Conservation (phyloP, 257 asterid species). For the Solanum acaule region DNA sequence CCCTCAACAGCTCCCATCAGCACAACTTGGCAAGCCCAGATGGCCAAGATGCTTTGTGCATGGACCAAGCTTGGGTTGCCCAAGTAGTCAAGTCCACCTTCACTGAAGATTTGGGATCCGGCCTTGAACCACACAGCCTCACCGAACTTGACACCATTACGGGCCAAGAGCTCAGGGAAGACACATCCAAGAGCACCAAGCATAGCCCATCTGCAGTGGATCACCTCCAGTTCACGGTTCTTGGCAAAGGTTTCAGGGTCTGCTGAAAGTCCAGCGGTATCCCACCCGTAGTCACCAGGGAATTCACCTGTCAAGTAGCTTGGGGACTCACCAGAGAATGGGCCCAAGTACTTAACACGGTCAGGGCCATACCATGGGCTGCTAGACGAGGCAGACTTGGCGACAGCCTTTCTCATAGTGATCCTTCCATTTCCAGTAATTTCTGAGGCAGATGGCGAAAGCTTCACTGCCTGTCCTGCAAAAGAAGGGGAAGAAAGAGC, state of each 20-base stretch:
- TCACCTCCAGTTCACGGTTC: conserved; percentile 66
- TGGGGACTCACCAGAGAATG: conserved; percentile 58
- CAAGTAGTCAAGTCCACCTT: conserved; percentile 61
- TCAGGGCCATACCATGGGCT: conserved; percentile 68
- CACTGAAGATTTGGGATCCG: conserved; percentile 53
- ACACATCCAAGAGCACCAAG: conserved; percentile 75
- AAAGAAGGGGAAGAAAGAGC: conserved; percentile 16
- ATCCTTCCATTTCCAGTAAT: not conserved
- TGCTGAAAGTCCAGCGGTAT: conserved; percentile 58
- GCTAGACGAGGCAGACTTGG: conserved; percentile 20
- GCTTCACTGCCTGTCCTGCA: conserved; percentile 6
- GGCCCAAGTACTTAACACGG: conserved; percentile 62
- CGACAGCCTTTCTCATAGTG: conserved; percentile 2
- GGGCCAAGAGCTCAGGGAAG: conserved; percentile 65
- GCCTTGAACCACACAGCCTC: conserved; percentile 86
- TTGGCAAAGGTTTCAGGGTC: conserved; percentile 71
- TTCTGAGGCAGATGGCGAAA: not conserved
- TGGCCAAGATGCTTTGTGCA: conserved; percentile 65
- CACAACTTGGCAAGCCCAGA: conserved; percentile 55
- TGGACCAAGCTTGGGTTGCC: conserved; percentile 72
- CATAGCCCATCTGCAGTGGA: conserved; percentile 78
- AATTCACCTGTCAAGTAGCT: conserved; percentile 64
- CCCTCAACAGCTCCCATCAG: conserved; percentile 76
- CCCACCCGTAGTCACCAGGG: conserved; percentile 77
- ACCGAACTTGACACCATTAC: conserved; percentile 61